phyloP scores from a whole-genome alignment of 805 yeast genomes.

The Candida schatavii region DNA sequence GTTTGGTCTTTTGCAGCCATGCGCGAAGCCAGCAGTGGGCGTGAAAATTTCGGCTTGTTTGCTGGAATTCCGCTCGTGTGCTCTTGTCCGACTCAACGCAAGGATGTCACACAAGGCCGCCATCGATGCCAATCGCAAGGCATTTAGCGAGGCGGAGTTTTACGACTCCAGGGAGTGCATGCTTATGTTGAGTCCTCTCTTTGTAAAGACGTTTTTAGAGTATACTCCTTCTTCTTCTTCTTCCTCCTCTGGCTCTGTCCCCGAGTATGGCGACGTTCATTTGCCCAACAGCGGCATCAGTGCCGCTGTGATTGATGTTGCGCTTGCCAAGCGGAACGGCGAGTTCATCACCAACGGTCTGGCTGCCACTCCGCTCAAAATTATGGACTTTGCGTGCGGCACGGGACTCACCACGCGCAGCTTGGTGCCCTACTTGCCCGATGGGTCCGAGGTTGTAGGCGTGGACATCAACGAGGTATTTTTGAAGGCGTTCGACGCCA shows the following conservation, averaged over 20 bases:
- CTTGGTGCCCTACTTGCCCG: constrained; percentile 26
- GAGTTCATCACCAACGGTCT: background rate
- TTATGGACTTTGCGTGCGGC: constrained; percentile 45
- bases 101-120: constrained; percentile 20
- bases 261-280: constrained; percentile 13
- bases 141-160: constrained; percentile 15
- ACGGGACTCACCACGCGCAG: constrained; percentile 34
- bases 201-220: constrained; percentile 18
- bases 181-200: constrained; percentile 14
- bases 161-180: constrained; percentile 23
- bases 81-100: too few species aligned
- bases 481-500: constrained; percentile 9
- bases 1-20: too few species aligned
- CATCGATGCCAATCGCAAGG: constrained; percentile 19
- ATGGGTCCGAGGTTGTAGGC: constrained; percentile 25
- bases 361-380: constrained; percentile 4
- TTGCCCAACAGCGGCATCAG: constrained; percentile 11
- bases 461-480: constrained; percentile 33
- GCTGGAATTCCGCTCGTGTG: too few species aligned
- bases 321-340: too few species aligned
- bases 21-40: too few species aligned
- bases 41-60: too few species aligned
- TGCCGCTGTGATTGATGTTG: constrained; percentile 1
- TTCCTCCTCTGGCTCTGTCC: constrained; percentile 11
- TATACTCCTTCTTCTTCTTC: constrained; percentile 7